Base-by-base conservation (phyloP, 129 eudicot genomes). In the Flaveria brownii region DNA sequence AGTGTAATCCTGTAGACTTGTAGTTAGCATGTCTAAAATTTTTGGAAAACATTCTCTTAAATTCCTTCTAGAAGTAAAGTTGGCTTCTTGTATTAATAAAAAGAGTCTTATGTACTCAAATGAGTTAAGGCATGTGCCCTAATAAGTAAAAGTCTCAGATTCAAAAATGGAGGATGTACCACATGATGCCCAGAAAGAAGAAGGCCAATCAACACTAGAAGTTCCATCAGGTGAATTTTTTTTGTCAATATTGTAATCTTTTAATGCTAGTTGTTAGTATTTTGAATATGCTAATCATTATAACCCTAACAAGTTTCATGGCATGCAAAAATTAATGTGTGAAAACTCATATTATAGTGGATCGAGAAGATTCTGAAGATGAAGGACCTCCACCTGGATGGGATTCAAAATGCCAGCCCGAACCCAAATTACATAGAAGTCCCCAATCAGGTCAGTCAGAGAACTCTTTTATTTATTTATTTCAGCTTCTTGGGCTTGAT, bases 341-440 rank as follows among this genome's bases (percentile, higher is more conserved):
- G 62, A 71, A 33, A 13, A 42, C 64, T 13, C 81, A 81, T 80
- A 70, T 62, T 16, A 33, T 74, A 46, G 65, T 73, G 78, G 77
- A 42, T 15, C 72, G 41, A 33, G 59, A 75, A 7, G 73, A 82
- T 26, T 78, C 82, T 15, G 89, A 72, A 33, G 84, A 76, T 16
- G 82, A 75, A 10, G 83, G 86, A 43, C 83, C 72, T 7, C 84
- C 87, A 66, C 84, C 84, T 30, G 90, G 85, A 61, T 83, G 86
- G 90, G 82, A 86, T 57, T 23, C 71, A 30, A 22, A 71, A 8
- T 20, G 63, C 76, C 84, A 77, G 23, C 80, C 82, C 1, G 80
- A 72, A 50, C 52, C 76, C n/a, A 8, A 81, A 60, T 36, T 49
- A 52, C 78, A 56, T 52, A 70, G 74, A 20, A 11, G 30, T 13